Evolutionary conservation across 75 land plant species (phyloP).

Genomic region (Picea sitchensis): DNA sequence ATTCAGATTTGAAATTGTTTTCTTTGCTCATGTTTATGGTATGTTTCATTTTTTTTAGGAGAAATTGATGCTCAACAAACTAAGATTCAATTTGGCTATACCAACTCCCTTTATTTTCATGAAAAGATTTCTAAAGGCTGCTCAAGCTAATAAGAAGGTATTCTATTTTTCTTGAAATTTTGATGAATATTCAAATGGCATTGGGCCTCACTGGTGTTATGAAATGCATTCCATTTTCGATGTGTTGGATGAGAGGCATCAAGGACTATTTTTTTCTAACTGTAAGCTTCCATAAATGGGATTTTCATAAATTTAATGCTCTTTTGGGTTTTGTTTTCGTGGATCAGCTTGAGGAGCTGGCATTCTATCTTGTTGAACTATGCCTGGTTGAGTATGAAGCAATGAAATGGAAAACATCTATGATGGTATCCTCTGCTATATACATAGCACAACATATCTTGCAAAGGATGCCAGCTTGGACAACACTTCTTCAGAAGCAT

Average conservation of each 20-base stretch:
- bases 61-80: slow-evolving; percentile 53
- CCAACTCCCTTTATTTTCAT: slow-evolving; percentile 91
- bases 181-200: not conserved
- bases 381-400: slow-evolving; percentile 76
- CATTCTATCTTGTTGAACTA: slow-evolving; percentile 79
- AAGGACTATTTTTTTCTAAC: too few species aligned
- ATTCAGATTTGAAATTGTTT: not conserved
- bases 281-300: too few species aligned
- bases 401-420: slow-evolving; percentile 60
- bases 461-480: slow-evolving; percentile 56
- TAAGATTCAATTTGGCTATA: slow-evolving; percentile 61
- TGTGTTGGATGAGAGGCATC: too few species aligned
- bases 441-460: slow-evolving; percentile 62
- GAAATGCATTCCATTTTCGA: too few species aligned
- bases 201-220: too few species aligned
- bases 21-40: not conserved
- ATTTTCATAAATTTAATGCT: too few species aligned
- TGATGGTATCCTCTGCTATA: slow-evolving; percentile 75
- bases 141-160: slow-evolving; percentile 63
- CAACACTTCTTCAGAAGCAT: slow-evolving; percentile 51
- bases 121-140: slow-evolving; percentile 80
- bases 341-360: slow-evolving; percentile 65
- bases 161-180: not conserved
- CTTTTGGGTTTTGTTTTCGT: too few species aligned
- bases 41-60: slow-evolving; percentile 42